Base-by-base conservation (phyloP, 2,329 filamentous ascomycete genomes). In the Raffaelea deltoideospora region DNA sequence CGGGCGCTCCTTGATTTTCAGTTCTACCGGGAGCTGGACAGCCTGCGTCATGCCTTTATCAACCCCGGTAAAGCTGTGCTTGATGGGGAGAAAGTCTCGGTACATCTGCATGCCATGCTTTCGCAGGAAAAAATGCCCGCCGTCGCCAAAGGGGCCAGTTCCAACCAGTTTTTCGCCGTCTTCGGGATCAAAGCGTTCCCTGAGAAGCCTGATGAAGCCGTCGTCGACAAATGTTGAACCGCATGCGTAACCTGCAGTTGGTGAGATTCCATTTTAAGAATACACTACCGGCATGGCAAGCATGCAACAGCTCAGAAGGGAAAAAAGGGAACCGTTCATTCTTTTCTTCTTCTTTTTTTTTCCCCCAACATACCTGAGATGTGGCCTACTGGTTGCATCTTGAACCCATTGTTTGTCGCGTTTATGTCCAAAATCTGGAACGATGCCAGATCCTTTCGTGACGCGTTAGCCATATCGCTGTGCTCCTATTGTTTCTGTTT, bases 51-150 rank as follows among this genome's bases (percentile, higher is more conserved):
- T 40, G 17, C n/a, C n/a, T n/a, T 39, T 34, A 14, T 45, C 37
- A 18, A 35, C 36, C 19, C 45, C 47, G 19, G 45, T 45, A 27
- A 51, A 44, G 11, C 35, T 38, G 34, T 47, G 44, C 44, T 51
- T 50, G 34, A 53, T 41, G 4, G 42, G 42, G 17, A 48, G 24
- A 21, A 50, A 50, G 5, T 42, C 41, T n/a, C 46, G 37, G 24
- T 46, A 47, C 3, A 53, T 34, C 5, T 42, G 35, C 32, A 47
- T 44, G 15, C 48, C 41, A 17, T 42, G 44, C 23, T 47, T 41
- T 24, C 45, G 48, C 22, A 50, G 40, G 20, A 50, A 43, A 28
- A 45, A 49, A 31, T 50, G 49, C 6, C 47, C 47, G 13, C 46
- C 46, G 11, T 44, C 43, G 18, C 41, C 43, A 26, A 33, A 34